phyloP scores from a whole-genome alignment of 1,284 basidiomycete genomes.

The Malassezia equina region DNA sequence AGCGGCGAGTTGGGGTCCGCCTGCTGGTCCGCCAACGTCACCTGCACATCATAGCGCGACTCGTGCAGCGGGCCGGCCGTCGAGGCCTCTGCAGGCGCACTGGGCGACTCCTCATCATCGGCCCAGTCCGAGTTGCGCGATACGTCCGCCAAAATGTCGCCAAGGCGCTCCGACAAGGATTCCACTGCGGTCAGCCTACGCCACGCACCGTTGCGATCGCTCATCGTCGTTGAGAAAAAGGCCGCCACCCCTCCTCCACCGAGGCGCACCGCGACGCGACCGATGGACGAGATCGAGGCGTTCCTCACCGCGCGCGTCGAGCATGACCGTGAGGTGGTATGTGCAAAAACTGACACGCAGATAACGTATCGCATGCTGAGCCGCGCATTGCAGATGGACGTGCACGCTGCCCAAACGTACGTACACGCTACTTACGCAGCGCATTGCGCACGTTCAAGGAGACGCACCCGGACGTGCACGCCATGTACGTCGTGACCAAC shows the following conservation, averaged over 20 bases:
- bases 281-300: slow-evolving; percentile 17
- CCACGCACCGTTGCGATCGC: slow-evolving; percentile 6
- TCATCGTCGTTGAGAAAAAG: slow-evolving; percentile 8
- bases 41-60: slow-evolving; percentile 55
- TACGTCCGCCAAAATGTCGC: slow-evolving; percentile 12
- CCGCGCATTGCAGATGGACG: slow-evolving; percentile 26
- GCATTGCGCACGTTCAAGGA: slow-evolving; percentile 21
- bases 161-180: slow-evolving; percentile 15
- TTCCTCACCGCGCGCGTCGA: slow-evolving; percentile 26
- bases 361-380: slow-evolving; percentile 35
- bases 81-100: neutral
- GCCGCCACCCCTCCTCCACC: neutral
- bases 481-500: slow-evolving; percentile 10
- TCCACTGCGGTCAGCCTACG: neutral
- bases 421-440: neutral
- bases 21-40: slow-evolving; percentile 94
- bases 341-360: slow-evolving; percentile 5
- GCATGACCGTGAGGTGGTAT: slow-evolving; percentile 27
- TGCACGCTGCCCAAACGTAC: slow-evolving; percentile 25
- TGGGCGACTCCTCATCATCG: slow-evolving; percentile 8
- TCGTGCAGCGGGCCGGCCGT: slow-evolving; percentile 9
- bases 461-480: slow-evolving; percentile 2
- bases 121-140: slow-evolving; percentile 4
- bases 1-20: slow-evolving; percentile 89
- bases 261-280: neutral